phyloP scores from a whole-genome alignment of 768 basidiomycete species.

The Brasilioporus rufonigricans region DNA sequence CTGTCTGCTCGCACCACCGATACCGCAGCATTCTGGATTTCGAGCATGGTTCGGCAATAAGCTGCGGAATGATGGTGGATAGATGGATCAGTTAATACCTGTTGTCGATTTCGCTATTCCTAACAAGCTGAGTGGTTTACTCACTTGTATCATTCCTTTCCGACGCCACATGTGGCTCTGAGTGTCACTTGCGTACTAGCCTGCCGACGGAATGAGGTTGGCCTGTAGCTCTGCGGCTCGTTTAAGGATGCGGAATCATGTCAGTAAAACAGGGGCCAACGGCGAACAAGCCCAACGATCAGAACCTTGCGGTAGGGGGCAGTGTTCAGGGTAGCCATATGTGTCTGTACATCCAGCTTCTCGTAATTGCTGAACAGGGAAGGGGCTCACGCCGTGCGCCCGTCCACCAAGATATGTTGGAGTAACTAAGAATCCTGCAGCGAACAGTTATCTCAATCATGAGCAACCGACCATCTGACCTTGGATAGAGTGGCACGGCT shows the following conservation, averaged over 20 bases:
- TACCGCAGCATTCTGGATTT: no score
- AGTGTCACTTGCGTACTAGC: no score
- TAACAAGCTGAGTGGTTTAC: no score
- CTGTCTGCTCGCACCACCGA: no score
- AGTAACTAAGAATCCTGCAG: no score
- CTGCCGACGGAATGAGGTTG: background rate
- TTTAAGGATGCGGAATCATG: background rate
- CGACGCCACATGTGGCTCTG: no score
- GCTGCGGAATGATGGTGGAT: no score
- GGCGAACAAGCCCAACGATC: background rate
- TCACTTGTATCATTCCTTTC: no score
- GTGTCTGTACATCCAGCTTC: background rate
- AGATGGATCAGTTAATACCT: no score
- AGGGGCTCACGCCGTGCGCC: background rate
- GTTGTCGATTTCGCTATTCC: no score
- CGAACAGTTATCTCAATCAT: background rate
- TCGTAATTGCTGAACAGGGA: background rate
- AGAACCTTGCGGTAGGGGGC: background rate
- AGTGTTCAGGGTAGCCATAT: slow-evolving; percentile 7
- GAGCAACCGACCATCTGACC: background rate
- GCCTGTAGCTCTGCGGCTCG: background rate
- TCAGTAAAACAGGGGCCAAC: background rate
- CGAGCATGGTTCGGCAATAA: no score
- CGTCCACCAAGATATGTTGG: background rate
- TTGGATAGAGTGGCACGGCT: background rate